Evolutionary conservation across 106 monocot genomes (phyloP).

Genomic region (Acorus calamus): DNA sequence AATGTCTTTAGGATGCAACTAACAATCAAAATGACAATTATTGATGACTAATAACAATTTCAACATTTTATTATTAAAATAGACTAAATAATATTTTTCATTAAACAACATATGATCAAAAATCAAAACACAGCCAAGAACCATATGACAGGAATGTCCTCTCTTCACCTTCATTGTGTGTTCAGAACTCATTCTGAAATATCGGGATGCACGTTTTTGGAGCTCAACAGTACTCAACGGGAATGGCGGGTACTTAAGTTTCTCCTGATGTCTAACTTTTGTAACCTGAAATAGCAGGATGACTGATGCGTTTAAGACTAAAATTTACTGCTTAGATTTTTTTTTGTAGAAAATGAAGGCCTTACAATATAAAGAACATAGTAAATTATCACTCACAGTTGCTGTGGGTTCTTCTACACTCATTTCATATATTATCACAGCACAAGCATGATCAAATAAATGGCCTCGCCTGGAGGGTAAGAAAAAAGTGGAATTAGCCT

Average conservation of each 20-base stretch:
- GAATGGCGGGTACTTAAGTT: slow-evolving; percentile 88
- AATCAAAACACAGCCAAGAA: neutral
- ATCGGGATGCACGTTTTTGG: slow-evolving; percentile 97
- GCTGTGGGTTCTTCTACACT: slow-evolving; percentile 86
- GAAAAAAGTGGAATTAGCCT: slow-evolving; percentile 1
- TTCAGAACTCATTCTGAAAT: slow-evolving; percentile 93
- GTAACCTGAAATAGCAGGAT: slow-evolving; percentile 38
- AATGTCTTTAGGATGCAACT: no score
- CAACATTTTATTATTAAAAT: no score
- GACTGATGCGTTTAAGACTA: no score
- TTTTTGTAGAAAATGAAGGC: neutral
- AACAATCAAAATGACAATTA: no score
- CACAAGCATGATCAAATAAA: slow-evolving; percentile 76
- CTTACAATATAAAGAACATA: slow-evolving; percentile 1
- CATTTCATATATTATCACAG: slow-evolving; percentile 90
- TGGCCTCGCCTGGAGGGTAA: slow-evolving; percentile 50
- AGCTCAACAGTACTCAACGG: slow-evolving; percentile 89
- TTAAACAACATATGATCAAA: neutral
- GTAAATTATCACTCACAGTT: slow-evolving; percentile 44
- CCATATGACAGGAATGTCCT: neutral
- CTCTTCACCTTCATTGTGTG: slow-evolving; percentile 83
- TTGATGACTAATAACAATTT: no score
- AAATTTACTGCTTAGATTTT: neutral
- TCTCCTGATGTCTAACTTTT: slow-evolving; percentile 69
- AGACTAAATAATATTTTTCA: neutral